Evolutionary conservation across 2,329 filamentous ascomycete genomes (phyloP).

Genomic region (Cercospora brassicicola): DNA sequence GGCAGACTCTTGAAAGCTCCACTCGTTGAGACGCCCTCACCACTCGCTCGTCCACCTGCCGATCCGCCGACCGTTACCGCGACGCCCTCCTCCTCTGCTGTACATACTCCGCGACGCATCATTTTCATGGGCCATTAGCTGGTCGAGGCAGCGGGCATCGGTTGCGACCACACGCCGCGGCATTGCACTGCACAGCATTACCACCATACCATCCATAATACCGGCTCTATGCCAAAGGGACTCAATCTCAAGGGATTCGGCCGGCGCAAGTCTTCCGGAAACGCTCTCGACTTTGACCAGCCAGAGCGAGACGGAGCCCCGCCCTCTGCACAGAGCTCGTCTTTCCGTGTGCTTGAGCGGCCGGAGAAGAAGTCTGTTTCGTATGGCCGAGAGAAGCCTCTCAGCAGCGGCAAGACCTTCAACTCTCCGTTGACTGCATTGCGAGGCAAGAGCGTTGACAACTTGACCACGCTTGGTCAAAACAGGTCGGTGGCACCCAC

Average conservation of each 20-base stretch:
- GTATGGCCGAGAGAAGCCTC: conserved; percentile 33
- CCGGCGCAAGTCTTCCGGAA: conserved; percentile 57
- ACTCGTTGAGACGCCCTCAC: not conserved
- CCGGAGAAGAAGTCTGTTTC: conserved; percentile 45
- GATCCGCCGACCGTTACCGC: not conserved
- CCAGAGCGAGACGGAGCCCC: conserved; percentile 37
- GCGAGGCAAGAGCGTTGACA: conserved; percentile 38
- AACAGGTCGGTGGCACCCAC: conserved; percentile 25
- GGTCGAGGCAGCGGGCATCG: conserved; percentile 9
- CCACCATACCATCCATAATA: conserved; percentile 13
- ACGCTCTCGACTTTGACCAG: conserved; percentile 48
- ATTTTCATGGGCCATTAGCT: conserved; percentile 23
- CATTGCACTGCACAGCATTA: conserved; percentile 11
- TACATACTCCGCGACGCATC: conserved; percentile 20
- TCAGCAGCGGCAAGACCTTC: conserved; percentile 38
- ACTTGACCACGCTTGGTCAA: conserved; percentile 30
- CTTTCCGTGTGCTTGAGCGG: conserved; percentile 58
- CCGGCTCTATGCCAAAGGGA: conserved; percentile 52
- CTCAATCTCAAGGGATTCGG: conserved; percentile 55
- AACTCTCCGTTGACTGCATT: conserved; percentile 39
- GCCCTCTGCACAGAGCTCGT: conserved; percentile 36
- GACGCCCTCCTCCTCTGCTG: conserved; percentile 18
- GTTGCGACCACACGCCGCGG: conserved; percentile 10
- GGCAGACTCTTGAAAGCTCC: not conserved
- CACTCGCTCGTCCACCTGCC: not conserved